Conservation (phyloP, 495 filamentous ascomycete species). For the Trichocladium antarcticum region DNA sequence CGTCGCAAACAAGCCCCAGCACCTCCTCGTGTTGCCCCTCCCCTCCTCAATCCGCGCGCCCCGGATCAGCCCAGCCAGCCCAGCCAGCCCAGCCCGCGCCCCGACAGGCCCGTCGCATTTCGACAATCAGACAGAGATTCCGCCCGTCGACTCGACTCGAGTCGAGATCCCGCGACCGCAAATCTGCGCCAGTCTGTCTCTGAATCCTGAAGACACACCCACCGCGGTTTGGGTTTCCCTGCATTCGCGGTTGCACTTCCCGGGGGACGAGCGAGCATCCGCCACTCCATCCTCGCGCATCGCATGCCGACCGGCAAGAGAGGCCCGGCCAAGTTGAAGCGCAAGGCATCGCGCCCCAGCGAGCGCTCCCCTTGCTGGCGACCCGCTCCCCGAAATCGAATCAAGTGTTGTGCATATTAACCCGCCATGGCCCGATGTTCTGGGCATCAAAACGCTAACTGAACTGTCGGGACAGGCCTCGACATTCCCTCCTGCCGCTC, state of each 20-base stretch:
- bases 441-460: constrained; percentile 16
- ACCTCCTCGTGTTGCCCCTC: neutral
- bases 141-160: neutral
- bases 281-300: neutral
- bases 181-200: neutral
- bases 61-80: neutral
- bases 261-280: neutral
- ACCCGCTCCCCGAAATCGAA: constrained; percentile 10
- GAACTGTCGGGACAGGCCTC: neutral
- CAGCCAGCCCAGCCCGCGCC: neutral
- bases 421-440: constrained; percentile 9
- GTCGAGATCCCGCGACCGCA: neutral
- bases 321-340: neutral
- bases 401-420: constrained; percentile 9
- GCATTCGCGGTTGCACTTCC: neutral
- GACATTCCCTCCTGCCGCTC: constrained; percentile 6
- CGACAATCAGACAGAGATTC: constrained; percentile 1
- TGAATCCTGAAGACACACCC: neutral
- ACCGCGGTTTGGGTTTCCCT: neutral
- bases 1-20: neutral
- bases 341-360: constrained; percentile 3
- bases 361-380: constrained; percentile 8
- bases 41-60: neutral
- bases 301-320: neutral
- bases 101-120: neutral